Percentiles rank a stretch among this genome's conserved stretches.
Conservation (phyloP, 2,329 filamentous ascomycete species). For the Claviceps pazoutovae region DNA sequence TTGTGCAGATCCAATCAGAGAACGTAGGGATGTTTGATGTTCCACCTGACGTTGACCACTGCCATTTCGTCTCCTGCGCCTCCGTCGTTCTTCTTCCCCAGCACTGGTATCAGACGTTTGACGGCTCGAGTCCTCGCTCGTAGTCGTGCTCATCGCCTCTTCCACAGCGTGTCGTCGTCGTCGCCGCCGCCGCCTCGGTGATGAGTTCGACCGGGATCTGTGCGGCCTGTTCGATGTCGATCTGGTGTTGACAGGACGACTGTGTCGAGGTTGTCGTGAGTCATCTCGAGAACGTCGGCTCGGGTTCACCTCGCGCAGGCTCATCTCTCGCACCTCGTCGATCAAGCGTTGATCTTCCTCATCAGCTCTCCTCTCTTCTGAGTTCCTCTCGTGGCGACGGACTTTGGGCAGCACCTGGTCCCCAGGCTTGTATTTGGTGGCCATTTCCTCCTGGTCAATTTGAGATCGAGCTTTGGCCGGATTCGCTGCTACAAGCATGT, state of each 20-base stretch:
- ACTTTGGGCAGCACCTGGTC: slow-evolving; percentile 63
- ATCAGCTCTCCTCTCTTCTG: slow-evolving; percentile 39
- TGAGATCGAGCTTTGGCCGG: slow-evolving; percentile 57
- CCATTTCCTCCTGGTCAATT: slow-evolving; percentile 64
- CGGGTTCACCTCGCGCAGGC: slow-evolving; percentile 53
- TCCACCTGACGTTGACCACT: slow-evolving; percentile 52
- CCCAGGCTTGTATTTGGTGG: slow-evolving; percentile 62
- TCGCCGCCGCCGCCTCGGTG: slow-evolving; percentile 4
- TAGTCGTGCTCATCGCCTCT: slow-evolving; percentile 12
- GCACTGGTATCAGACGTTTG: slow-evolving; percentile 23
- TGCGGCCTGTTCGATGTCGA: slow-evolving; percentile 18
- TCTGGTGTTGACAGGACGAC: slow-evolving; percentile 20
- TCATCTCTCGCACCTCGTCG: slow-evolving; percentile 58
- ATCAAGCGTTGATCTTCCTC: slow-evolving; percentile 57
- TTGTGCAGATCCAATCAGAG: slow-evolving; percentile 67
- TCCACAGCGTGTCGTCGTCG: slow-evolving; percentile 15
- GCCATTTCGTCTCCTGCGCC: slow-evolving; percentile 28
- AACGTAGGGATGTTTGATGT: slow-evolving; percentile 80
- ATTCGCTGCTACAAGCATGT: slow-evolving; percentile 73
- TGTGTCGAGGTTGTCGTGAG: slow-evolving; percentile 18
- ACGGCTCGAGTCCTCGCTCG: slow-evolving; percentile 12
- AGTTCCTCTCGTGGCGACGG: slow-evolving; percentile 33
- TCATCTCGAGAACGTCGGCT: slow-evolving; percentile 21
- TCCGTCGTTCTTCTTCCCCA: slow-evolving; percentile 18
- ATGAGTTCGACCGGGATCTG: slow-evolving; percentile 16